phyloP scores from a whole-genome alignment of 2,329 filamentous ascomycete genomes.

The Amauroascus verrucosus region DNA sequence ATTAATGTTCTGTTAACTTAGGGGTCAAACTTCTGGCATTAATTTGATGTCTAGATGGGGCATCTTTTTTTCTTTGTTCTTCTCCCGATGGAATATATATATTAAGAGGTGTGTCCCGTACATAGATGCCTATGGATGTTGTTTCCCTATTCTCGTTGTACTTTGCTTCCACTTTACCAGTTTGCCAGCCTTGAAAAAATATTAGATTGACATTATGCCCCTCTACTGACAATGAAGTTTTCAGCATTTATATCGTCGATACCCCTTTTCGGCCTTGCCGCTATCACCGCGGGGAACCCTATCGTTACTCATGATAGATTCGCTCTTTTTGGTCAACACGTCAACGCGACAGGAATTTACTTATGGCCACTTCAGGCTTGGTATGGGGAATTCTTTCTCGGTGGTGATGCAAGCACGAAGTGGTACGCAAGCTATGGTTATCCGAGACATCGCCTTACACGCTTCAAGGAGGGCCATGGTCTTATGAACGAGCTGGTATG shows the following conservation, averaged over 20 bases:
- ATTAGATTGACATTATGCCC: too few relatives aligned
- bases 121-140: too few relatives aligned
- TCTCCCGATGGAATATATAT: too few relatives aligned
- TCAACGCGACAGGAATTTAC: background rate
- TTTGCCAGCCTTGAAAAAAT: too few relatives aligned
- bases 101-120: too few relatives aligned
- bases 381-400: background rate
- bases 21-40: too few relatives aligned
- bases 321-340: background rate
- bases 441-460: background rate
- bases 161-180: too few relatives aligned
- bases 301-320: background rate
- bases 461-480: constrained; percentile 1
- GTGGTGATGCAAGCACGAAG: background rate
- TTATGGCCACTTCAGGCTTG: background rate
- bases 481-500: background rate
- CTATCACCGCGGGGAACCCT: background rate
- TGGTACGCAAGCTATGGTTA: background rate
- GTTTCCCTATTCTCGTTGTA: too few relatives aligned
- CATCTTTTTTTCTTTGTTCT: too few relatives aligned
- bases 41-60: too few relatives aligned
- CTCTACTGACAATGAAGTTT: background rate
- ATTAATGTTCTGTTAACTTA: too few relatives aligned
- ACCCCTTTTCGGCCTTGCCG: background rate
- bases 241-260: background rate